These are phyloP conservation scores for Cryptosporidium parvum DNA, from an alignment of 169 alveolate species.

Conservation along the genomic window DNA sequence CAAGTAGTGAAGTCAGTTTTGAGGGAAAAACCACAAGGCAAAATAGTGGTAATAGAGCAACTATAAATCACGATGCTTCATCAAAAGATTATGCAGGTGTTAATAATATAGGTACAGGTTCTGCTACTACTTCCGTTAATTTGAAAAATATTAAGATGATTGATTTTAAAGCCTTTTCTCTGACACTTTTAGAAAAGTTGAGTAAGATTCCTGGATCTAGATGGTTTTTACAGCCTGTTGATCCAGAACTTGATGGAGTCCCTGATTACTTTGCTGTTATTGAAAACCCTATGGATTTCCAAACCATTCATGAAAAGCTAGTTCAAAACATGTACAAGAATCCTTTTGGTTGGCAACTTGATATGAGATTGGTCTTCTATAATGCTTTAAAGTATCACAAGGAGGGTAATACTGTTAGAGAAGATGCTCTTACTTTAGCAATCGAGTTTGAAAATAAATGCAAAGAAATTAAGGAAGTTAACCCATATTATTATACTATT, in stretches of 20 bases:
- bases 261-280: constrained; percentile 86
- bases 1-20: constrained; percentile 10
- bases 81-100: neutral
- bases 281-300: constrained; percentile 85
- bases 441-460: constrained; percentile 82
- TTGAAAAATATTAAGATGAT: constrained; percentile 10
- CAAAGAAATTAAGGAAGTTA: constrained; percentile 76
- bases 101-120: neutral
- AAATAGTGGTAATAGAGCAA: constrained; percentile 24
- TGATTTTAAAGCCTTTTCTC: constrained; percentile 43
- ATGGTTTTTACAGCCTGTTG: constrained; percentile 92
- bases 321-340: constrained; percentile 83
- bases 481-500: constrained; percentile 79
- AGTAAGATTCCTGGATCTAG: constrained; percentile 78
- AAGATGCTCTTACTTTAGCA: constrained; percentile 83
- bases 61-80: neutral
- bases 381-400: constrained; percentile 87
- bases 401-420: constrained; percentile 82
- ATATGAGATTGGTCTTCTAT: constrained; percentile 89
- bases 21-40: constrained; percentile 58
- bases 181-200: constrained; percentile 78
- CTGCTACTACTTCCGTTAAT: neutral
- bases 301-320: constrained; percentile 83
- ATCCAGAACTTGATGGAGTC: constrained; percentile 90
- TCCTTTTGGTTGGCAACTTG: constrained; percentile 93